phyloP scores from a whole-genome alignment of 345 rosid species.

The Acer campestre region DNA sequence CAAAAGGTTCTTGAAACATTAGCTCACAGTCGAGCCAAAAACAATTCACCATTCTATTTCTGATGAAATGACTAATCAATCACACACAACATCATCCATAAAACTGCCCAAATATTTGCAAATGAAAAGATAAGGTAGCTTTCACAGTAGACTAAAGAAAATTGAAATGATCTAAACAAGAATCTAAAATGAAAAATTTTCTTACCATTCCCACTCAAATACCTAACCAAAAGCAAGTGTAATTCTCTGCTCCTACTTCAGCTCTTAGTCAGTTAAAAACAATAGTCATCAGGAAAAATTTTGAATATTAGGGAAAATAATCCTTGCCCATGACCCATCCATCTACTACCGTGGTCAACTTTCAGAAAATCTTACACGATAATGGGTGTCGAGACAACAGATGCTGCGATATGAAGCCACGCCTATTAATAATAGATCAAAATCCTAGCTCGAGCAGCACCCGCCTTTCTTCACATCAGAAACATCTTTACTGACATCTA shows the following conservation, averaged over 20 bases:
- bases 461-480: constrained; percentile 89
- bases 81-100: not conserved
- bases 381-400: not conserved
- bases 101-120: not conserved
- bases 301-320: constrained; percentile 26
- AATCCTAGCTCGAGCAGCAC: constrained; percentile 78
- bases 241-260: constrained; percentile 24
- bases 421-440: constrained; percentile 22
- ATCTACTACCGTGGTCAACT: constrained; percentile 29
- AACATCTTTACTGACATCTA: constrained; percentile 78
- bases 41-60: not conserved
- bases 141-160: not conserved
- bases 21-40: not conserved
- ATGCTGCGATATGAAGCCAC: constrained; percentile 32
- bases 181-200: constrained; percentile 6
- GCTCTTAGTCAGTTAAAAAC: constrained; percentile 23
- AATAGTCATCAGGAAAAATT: constrained; percentile 18
- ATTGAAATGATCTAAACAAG: not conserved
- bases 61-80: not conserved
- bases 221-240: constrained; percentile 22
- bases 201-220: not conserved
- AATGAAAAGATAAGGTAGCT: not conserved
- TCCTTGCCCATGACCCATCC: constrained; percentile 11
- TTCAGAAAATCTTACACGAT: constrained; percentile 42
- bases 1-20: not conserved